phyloP scores from a whole-genome alignment of 257 asterid species.

The Primulina huaijiensis region DNA sequence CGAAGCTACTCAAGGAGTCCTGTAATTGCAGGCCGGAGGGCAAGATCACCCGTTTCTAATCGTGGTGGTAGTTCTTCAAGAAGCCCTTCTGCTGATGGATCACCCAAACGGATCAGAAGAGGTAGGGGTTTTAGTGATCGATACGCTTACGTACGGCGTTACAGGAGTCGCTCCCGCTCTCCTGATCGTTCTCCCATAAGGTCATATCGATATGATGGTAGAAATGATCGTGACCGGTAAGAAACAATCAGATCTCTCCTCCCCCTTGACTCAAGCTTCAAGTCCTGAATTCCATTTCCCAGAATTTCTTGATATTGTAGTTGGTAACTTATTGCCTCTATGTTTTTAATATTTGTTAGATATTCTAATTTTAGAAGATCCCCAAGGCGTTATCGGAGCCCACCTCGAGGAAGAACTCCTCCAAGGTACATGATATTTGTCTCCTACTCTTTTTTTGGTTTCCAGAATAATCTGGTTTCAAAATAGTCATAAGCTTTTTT shows the following conservation, averaged over 20 bases:
- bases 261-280: not conserved
- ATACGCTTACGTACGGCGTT: constrained; percentile 71
- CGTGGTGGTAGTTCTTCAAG: constrained; percentile 85
- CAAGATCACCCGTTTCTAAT: constrained; percentile 63
- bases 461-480: not conserved
- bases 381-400: constrained; percentile 94
- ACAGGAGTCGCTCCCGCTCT: constrained; percentile 89
- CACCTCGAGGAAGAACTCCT: constrained; percentile 91
- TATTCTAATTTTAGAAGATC: constrained; percentile 81
- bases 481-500: not conserved
- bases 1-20: constrained; percentile 75
- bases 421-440: constrained; percentile 58
- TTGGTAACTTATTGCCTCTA: constrained; percentile 13
- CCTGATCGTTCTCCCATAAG: constrained; percentile 85
- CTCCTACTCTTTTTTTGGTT: not conserved
- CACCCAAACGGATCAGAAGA: constrained; percentile 86
- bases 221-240: constrained; percentile 79
- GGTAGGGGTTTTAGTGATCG: constrained; percentile 99
- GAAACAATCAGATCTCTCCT: constrained; percentile 9
- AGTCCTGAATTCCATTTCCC: constrained; percentile 8
- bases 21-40: constrained; percentile 53
- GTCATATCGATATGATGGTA: constrained; percentile 74
- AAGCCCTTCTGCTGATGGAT: constrained; percentile 79
- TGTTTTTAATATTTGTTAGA: constrained; percentile 34
- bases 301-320: not conserved